These are phyloP conservation scores for Diaporthe citriasiana DNA, from an alignment of 2,329 filamentous ascomycete genomes.

Conservation along the genomic window DNA sequence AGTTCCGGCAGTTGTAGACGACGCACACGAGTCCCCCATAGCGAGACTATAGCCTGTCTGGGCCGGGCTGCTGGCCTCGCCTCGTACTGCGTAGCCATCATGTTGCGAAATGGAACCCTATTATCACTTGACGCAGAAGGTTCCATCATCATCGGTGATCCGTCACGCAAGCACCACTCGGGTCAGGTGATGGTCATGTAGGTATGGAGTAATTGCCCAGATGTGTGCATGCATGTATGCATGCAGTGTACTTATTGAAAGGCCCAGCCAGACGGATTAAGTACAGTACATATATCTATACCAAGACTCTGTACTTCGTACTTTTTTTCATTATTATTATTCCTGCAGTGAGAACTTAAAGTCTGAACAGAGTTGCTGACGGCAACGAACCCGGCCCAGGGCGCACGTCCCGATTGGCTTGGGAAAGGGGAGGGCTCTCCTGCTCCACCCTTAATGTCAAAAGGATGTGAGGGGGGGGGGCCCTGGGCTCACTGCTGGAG, in stretches of 20 bases:
- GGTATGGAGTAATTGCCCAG: neutral
- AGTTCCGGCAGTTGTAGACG: constrained; percentile 11
- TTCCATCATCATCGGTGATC: neutral
- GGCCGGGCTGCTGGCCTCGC: neutral
- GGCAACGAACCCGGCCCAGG: constrained; percentile 23
- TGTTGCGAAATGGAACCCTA: constrained; percentile 14
- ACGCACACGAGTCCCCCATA: neutral
- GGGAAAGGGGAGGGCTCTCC: constrained; percentile 21
- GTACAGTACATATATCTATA: neutral
- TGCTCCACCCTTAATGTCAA: constrained; percentile 16
- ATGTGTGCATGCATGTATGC: neutral
- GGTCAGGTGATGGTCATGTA: constrained; percentile 11
- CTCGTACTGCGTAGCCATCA: neutral
- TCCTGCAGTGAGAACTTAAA: constrained; percentile 25
- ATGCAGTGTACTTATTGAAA: neutral
- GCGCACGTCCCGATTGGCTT: constrained; percentile 21
- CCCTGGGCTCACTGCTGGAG: constrained; percentile 3
- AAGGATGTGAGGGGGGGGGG: neutral
- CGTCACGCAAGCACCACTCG: neutral
- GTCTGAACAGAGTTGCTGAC: constrained; percentile 32
- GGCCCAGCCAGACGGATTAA: neutral
- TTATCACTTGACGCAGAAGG: constrained; percentile 2
- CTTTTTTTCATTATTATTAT: too few species aligned
- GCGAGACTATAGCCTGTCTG: neutral
- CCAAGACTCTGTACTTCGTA: neutral